These are phyloP conservation scores for Platanthera zijinensis DNA, from an alignment of 106 monocot species.

Conservation along the genomic window DNA sequence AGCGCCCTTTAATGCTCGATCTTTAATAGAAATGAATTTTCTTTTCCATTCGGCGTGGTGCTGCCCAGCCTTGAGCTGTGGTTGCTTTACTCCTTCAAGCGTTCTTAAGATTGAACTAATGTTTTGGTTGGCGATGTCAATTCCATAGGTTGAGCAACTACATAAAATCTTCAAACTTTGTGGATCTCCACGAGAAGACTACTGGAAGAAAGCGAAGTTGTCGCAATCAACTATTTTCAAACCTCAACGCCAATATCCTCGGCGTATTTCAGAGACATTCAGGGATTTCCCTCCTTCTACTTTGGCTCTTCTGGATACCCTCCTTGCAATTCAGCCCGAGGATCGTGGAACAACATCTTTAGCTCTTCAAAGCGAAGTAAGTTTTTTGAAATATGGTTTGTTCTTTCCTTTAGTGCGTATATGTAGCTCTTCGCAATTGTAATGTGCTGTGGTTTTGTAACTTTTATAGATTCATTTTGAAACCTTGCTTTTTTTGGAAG, in stretches of 20 bases:
- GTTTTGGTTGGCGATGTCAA: too few species aligned
- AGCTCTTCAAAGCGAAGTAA: slow-evolving; percentile 60
- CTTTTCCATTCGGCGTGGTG: too few species aligned
- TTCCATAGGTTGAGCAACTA: slow-evolving; percentile 58
- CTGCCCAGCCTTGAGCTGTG: too few species aligned
- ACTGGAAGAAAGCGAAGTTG: slow-evolving; percentile 53
- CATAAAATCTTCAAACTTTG: slow-evolving; percentile 77
- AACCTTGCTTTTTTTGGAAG: neutral
- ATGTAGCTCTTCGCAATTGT: neutral
- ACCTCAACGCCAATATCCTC: slow-evolving; percentile 42
- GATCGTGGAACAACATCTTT: slow-evolving; percentile 52
- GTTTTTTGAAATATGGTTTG: neutral
- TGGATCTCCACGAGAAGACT: slow-evolving; percentile 64
- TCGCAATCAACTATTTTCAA: slow-evolving; percentile 55
- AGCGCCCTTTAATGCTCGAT: too few species aligned
- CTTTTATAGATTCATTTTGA: neutral
- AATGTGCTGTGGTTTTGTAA: neutral
- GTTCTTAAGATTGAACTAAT: too few species aligned
- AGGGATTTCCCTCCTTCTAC: slow-evolving; percentile 40
- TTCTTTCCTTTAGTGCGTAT: neutral
- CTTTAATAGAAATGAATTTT: too few species aligned
- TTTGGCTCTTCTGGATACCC: slow-evolving; percentile 44
- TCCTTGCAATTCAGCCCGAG: slow-evolving; percentile 61
- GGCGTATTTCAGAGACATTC: slow-evolving; percentile 42
- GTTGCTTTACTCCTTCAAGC: too few species aligned